Evolutionary conservation across 495 filamentous ascomycete species (phyloP), one percentile per base, ranked within the genome.

Genomic region (Ascobolus immersus): DNA sequence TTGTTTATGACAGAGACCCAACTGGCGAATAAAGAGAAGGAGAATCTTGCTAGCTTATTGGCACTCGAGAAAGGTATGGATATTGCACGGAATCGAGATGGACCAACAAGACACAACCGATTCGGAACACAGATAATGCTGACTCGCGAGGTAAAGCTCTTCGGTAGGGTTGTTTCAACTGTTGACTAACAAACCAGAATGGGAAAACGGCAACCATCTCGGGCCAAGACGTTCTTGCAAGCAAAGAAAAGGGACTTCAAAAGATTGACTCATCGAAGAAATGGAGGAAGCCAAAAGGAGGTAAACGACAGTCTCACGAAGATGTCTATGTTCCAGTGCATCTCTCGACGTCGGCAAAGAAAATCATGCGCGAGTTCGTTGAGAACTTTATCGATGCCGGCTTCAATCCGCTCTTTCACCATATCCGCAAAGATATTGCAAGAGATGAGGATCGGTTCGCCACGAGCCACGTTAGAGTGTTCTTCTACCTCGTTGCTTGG

Each of bases 61-160:
- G 65, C 60, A 25, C 74, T 79, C 47, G 89, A 99, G 50, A 67
- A 69, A 2, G 69, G 69, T 5, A 73, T 90, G 65, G 65, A 75
- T 28, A 90, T 45, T 67, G 69, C 22, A 73, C 70, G 41, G 71
- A 73, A 42, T 77, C 76, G 4, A 79, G 81, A 2, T n/a, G n/a
- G n/a, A n/a, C n/a, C n/a, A n/a, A 81, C 81, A 5, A 57, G 89
- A 22, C 89, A 99, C 50, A 89, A 81, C 40, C 64, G 89, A 33
- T 99, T 93, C 48, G 89, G 89, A 1, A 90, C 81, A 10, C 92
- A 93, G 73, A 72, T 91, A 13, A n/a, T n/a, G n/a, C n/a, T n/a
- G n/a, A n/a, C n/a, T n/a, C n/a, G n/a, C n/a, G n/a, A n/a, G n/a
- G n/a, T n/a, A n/a, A n/a, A n/a, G n/a, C n/a, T n/a, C n/a, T n/a